Evolutionary conservation across 192 early-diverging fungal species (phyloP).

Genomic region (Backusella australiensis): DNA sequence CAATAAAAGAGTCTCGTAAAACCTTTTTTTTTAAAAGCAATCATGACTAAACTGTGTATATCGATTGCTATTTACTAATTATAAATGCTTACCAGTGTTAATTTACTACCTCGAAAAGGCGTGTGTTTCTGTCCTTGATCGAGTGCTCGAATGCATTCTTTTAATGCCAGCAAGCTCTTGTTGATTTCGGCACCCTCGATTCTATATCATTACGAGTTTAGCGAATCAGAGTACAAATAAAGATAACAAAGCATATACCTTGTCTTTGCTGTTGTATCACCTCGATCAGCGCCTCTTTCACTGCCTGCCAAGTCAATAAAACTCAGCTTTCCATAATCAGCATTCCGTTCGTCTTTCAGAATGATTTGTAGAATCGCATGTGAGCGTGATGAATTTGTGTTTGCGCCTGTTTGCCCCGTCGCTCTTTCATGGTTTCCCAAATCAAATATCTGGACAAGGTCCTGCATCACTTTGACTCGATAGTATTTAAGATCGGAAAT

Average conservation of each 20-base stretch:
- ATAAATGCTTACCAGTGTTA: constrained; percentile 71
- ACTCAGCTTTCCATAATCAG: constrained; percentile 77
- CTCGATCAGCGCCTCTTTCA: constrained; percentile 95
- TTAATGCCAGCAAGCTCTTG: constrained; percentile 92
- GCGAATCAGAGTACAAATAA: background rate
- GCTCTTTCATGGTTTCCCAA: constrained; percentile 83
- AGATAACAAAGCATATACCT: constrained; percentile 46
- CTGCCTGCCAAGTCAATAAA: constrained; percentile 98
- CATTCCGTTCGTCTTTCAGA: constrained; percentile 66
- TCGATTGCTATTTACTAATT: background rate
- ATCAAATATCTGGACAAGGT: constrained; percentile 90
- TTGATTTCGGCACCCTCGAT: constrained; percentile 99
- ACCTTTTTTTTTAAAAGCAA: constrained; percentile 41
- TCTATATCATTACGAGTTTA: constrained; percentile 38
- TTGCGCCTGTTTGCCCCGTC: constrained; percentile 93
- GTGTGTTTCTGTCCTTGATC: constrained; percentile 93
- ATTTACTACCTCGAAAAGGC: constrained; percentile 93
- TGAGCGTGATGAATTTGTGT: constrained; percentile 92
- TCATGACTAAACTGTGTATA: background rate
- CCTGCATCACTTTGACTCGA: constrained; percentile 74
- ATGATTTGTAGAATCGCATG: constrained; percentile 96
- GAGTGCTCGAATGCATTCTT: constrained; percentile 95
- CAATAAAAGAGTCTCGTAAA: constrained; percentile 95
- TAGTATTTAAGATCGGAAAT: constrained; percentile 85
- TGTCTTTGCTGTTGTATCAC: constrained; percentile 86